Conservation (phyloP, 1,284 basidiomycete genomes). For the Cutaneotrichosporon sp. region DNA sequence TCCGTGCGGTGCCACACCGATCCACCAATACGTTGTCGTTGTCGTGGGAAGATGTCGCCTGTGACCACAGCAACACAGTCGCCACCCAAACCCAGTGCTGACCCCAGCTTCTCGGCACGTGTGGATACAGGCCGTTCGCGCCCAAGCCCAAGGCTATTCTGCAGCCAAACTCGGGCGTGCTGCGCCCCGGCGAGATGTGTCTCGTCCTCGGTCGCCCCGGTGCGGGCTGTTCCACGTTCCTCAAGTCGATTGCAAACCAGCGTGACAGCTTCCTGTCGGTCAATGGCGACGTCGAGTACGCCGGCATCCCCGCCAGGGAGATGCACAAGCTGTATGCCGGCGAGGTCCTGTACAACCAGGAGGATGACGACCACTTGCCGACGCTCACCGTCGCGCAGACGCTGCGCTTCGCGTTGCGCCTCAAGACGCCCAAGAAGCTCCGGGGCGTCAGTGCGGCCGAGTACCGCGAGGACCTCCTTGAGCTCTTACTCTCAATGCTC, state of each 20-base stretch:
- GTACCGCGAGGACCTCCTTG: conserved; percentile 58
- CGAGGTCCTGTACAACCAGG: conserved; percentile 65
- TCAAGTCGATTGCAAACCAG: conserved; percentile 61
- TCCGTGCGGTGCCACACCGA: too few species aligned
- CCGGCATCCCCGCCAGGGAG: conserved; percentile 58
- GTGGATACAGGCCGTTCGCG: conserved; percentile 26
- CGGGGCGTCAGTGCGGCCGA: conserved; percentile 55
- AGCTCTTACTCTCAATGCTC: conserved; percentile 61
- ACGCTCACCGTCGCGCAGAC: conserved; percentile 63
- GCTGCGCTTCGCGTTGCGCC: conserved; percentile 58
- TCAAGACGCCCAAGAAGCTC: conserved; percentile 59
- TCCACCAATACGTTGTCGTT: too few species aligned
- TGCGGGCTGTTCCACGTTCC: conserved; percentile 52
- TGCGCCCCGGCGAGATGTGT: conserved; percentile 66
- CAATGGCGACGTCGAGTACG: conserved; percentile 60
- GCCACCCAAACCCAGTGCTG: background rate
- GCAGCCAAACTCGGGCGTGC: conserved; percentile 66
- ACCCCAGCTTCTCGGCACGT: conserved; percentile 13
- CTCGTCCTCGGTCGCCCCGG: conserved; percentile 58
- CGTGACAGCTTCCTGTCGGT: conserved; percentile 56
- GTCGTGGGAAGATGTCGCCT: too few species aligned
- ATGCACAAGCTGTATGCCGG: conserved; percentile 60
- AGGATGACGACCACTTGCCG: conserved; percentile 67
- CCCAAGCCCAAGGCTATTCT: conserved; percentile 55
- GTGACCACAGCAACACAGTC: too few species aligned